Evolutionary conservation across 352 stramenopile genomes (phyloP).

Genomic region (Phytophthora agathidicida): DNA sequence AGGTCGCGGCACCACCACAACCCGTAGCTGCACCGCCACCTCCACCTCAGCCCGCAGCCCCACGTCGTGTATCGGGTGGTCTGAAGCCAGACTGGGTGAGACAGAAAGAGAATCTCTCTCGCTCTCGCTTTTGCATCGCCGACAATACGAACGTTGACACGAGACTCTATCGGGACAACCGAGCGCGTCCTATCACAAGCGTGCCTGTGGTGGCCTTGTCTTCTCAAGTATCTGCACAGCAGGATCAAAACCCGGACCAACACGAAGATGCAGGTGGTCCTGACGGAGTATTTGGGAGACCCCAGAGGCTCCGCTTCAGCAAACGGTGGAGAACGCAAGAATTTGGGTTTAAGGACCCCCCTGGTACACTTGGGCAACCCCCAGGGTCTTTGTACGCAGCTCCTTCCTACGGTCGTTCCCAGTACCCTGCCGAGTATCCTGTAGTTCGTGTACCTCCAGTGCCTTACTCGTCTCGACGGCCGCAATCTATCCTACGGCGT

Average conservation of each 20-base stretch:
- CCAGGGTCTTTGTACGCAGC: conserved; percentile 20
- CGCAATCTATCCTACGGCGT: conserved; percentile 54
- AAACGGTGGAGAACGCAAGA: conserved; percentile 63
- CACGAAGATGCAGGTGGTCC: conserved; percentile 42
- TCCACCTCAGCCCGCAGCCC: conserved; percentile 5
- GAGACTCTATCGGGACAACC: conserved; percentile 48
- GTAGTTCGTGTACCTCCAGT: conserved; percentile 22
- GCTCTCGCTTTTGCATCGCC: conserved; percentile 67
- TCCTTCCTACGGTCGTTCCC: conserved; percentile 28
- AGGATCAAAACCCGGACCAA: conserved; percentile 36
- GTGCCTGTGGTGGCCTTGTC: conserved; percentile 15
- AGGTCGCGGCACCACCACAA: conserved; percentile 4
- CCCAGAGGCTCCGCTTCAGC: conserved; percentile 64
- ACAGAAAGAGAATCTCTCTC: conserved; percentile 60
- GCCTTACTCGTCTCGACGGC: conserved; percentile 22
- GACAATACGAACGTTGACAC: conserved; percentile 57
- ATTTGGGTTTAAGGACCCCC: conserved; percentile 45
- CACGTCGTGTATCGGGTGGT: conserved; percentile 33
- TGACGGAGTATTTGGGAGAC: conserved; percentile 63
- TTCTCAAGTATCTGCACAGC: conserved; percentile 12
- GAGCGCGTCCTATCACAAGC: conserved; percentile 27
- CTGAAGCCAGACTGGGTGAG: conserved; percentile 81
- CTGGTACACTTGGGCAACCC: conserved; percentile 17
- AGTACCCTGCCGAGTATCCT: conserved; percentile 24
- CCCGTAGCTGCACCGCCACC: conserved; percentile 6